phyloP scores from a whole-genome alignment of 139 green algal genomes.

The Micractinium sp. region DNA sequence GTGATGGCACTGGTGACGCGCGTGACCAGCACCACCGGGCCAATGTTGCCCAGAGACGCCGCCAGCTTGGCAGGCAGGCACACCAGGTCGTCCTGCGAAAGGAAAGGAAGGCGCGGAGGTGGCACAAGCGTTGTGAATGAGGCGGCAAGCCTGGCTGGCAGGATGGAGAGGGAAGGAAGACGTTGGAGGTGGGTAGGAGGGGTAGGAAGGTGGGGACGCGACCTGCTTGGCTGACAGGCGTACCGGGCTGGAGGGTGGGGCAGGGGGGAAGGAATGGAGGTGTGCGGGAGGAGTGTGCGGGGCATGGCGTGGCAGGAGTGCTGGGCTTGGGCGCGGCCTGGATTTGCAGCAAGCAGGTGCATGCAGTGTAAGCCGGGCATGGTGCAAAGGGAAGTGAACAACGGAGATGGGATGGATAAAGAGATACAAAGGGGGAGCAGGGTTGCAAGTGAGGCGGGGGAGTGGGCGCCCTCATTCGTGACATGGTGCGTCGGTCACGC shows the following conservation, averaged over 20 bases:
- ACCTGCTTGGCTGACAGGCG: no score
- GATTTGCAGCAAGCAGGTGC: no score
- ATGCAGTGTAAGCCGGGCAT: neutral
- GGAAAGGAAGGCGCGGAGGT: no score
- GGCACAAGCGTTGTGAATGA: neutral
- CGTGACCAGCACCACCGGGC: conserved; percentile 89
- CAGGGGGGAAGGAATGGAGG: no score
- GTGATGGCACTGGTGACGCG: conserved; percentile 87
- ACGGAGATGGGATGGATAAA: no score
- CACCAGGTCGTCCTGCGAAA: conserved; percentile 97
- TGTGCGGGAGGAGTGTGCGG: no score
- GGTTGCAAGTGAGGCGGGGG: neutral
- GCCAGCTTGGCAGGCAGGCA: conserved; percentile 86
- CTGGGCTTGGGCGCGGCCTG: neutral
- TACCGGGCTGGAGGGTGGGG: no score
- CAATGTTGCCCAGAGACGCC: conserved; percentile 76
- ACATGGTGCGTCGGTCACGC: conserved; percentile 15
- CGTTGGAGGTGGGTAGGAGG: no score
- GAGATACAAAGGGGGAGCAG: neutral
- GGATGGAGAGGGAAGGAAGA: neutral
- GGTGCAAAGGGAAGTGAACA: no score
- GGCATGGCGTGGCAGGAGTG: no score
- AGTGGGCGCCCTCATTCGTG: conserved; percentile 8
- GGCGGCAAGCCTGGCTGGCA: neutral
- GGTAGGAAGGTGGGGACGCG: no score